Conservation (phyloP, 2,329 filamentous ascomycete genomes). For the Epichloe sibirici region DNA sequence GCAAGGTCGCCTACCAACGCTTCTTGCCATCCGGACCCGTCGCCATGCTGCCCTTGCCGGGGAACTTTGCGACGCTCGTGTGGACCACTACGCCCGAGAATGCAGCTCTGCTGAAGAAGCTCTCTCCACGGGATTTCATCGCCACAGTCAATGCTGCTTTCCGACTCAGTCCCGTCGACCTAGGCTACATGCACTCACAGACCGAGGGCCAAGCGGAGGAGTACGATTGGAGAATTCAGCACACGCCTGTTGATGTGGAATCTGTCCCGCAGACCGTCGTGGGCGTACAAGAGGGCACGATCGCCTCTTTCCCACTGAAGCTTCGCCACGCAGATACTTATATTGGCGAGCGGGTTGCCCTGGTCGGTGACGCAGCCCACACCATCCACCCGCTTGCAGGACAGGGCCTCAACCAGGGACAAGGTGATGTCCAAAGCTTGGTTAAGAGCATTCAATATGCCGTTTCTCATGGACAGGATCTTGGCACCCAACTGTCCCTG, state of each 20-base stretch:
- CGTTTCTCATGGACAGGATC: conserved; percentile 73
- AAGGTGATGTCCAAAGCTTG: conserved; percentile 76
- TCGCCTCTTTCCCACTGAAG: conserved; percentile 84
- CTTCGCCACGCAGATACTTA: conserved; percentile 93
- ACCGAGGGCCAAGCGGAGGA: conserved; percentile 54
- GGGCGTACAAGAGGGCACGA: conserved; percentile 62
- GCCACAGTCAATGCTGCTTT: conserved; percentile 92
- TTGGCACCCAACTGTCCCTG: conserved; percentile 66
- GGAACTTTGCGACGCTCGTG: conserved; percentile 71
- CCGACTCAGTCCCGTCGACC: conserved; percentile 64
- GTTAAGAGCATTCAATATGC: conserved; percentile 63
- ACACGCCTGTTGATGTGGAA: conserved; percentile 45
- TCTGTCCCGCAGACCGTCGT: conserved; percentile 53
- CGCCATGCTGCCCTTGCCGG: conserved; percentile 80
- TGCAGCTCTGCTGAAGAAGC: conserved; percentile 65
- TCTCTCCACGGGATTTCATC: conserved; percentile 61
- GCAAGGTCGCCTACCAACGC: conserved; percentile 80
- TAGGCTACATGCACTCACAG: conserved; percentile 68
- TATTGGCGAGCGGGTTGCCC: conserved; percentile 74
- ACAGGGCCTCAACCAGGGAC: conserved; percentile 87
- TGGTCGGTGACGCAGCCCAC: conserved; percentile 91
- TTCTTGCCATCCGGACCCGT: conserved; percentile 89
- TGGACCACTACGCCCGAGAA: conserved; percentile 85
- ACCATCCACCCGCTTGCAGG: conserved; percentile 90
- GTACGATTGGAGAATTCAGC: conserved; percentile 67